Percentiles rank a stretch among this genome's conserved stretches.
Evolutionary conservation across 2,329 filamentous ascomycete species (phyloP).

Genomic region (Paecilomyces formosus): DNA sequence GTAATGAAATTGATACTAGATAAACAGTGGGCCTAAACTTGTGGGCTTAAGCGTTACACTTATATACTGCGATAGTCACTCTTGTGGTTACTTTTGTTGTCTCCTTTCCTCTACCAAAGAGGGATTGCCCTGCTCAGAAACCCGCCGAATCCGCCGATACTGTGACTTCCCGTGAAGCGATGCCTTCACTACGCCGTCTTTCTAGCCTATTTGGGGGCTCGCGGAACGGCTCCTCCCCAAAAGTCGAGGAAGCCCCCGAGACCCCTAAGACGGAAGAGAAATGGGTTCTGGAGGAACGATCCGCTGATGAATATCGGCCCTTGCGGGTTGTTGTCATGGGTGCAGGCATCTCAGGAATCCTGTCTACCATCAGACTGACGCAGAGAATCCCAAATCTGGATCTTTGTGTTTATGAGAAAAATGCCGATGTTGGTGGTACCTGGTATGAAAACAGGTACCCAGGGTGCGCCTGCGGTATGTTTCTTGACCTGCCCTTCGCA

Average conservation of each 20-base stretch:
- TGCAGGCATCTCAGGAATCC: slow-evolving; percentile 32
- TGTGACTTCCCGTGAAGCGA: not conserved
- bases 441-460: slow-evolving; percentile 31
- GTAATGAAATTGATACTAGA: not conserved
- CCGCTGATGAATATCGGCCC: slow-evolving; percentile 24
- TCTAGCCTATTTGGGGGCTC: not conserved
- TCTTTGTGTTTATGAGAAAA: slow-evolving; percentile 27
- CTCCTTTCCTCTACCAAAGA: not conserved
- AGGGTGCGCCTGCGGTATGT: slow-evolving; percentile 27
- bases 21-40: not conserved
- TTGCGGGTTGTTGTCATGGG: slow-evolving; percentile 30
- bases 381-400: slow-evolving; percentile 31
- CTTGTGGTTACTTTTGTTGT: not conserved
- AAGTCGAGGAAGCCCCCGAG: not conserved
- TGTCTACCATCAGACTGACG: slow-evolving; percentile 29
- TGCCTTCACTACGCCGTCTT: not conserved
- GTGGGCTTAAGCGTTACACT: not conserved
- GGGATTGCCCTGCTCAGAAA: not conserved
- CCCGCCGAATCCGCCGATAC: not conserved
- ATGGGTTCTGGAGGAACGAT: slow-evolving; percentile 20
- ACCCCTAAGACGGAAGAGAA: not conserved
- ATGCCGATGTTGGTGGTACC: slow-evolving; percentile 25
- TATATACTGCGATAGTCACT: not conserved
- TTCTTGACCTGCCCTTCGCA: slow-evolving; percentile 3
- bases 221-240: not conserved